Conservation (phyloP, 2,329 filamentous ascomycete species). For the Apiospora rasikravindrae region DNA sequence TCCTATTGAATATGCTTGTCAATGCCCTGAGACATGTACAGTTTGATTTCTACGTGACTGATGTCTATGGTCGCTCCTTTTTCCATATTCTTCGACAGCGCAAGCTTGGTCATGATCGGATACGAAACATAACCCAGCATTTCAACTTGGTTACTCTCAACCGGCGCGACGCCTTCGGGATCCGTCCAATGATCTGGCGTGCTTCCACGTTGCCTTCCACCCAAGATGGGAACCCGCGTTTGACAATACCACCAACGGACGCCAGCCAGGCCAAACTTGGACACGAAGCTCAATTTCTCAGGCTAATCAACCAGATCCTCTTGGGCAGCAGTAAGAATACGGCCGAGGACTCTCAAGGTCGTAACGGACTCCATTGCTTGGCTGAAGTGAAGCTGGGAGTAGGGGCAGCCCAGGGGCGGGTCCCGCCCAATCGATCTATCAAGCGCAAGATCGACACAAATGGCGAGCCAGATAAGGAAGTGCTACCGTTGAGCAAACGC, state of each 20-base stretch:
- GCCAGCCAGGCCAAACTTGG: slow-evolving; percentile 31
- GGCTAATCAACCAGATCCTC: slow-evolving; percentile 41
- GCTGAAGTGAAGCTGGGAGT: slow-evolving; percentile 55
- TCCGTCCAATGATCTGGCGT: slow-evolving; percentile 32
- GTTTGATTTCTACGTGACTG: slow-evolving; percentile 35
- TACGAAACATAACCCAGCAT: slow-evolving; percentile 26
- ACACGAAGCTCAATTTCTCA: slow-evolving; percentile 43
- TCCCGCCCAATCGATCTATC: slow-evolving; percentile 39
- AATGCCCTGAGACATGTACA: slow-evolving; percentile 25
- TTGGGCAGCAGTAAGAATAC: slow-evolving; percentile 30
- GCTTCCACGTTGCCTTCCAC: slow-evolving; percentile 22
- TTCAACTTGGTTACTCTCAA: slow-evolving; percentile 40
- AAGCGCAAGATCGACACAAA: slow-evolving; percentile 45
- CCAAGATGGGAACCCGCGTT: slow-evolving; percentile 21
- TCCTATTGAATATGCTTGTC: slow-evolving; percentile 31
- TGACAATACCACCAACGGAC: slow-evolving; percentile 31
- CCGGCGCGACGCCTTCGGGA: slow-evolving; percentile 55
- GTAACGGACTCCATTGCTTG: slow-evolving; percentile 64
- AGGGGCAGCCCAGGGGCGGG: slow-evolving; percentile 32
- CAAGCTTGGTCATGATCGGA: slow-evolving; percentile 25
- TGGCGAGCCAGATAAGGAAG: slow-evolving; percentile 26
- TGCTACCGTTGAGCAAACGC: slow-evolving; percentile 25
- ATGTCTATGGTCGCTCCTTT: slow-evolving; percentile 39
- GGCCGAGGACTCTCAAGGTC: slow-evolving; percentile 51
- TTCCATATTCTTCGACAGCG: slow-evolving; percentile 40